Evolutionary conservation across 225 moss, liverwort and hornwort genomes (phyloP), one percentile per base, ranked within the genome.

Genomic region (Asterella californica): DNA sequence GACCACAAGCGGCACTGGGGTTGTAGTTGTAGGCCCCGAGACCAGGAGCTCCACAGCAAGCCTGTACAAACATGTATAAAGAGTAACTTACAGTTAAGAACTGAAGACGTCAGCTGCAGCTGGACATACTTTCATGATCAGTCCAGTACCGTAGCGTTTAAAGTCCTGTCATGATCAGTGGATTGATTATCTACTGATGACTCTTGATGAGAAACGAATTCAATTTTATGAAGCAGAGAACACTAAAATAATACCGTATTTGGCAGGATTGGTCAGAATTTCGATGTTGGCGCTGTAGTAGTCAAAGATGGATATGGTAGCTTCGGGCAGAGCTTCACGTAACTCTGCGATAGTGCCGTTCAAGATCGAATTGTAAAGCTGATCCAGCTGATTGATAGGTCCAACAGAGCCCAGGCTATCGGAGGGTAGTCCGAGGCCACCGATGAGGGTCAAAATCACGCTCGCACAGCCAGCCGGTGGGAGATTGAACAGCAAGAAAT

Each of bases 31-130:
- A 46, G 0, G 59, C 22, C 17, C 70, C 80, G 1, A 25, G 5
- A 38, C 76, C 77, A 42, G 76, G 83, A 49, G 79, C 83, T 50
- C 83, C 83, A 29, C 83, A 84, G 72, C 83, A 84, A 22, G 30
- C 84, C 81, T 81, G 62, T 62, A n/a, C n/a, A n/a, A n/a, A n/a
- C n/a, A n/a, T n/a, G n/a, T 29, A 18, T 18, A 22, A 62, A 29
- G 21, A 57, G 18, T 12, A 18, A 57, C 14, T 18, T 57, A 12
- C 12, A 57, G 18, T 57, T 57, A 57, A 57, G 14, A 57, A 18
- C 12, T 18, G 14, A 57, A 57, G 14, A 12, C 18, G 12, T 57
- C 12, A 57, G 14, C 57, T 57, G 12, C 18, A 57, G 57, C 12
- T 12, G 12, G 57, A 12, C 18, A 12, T 57, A 18, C 18, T 57